A percentile compares a stretch with the other conserved stretches of the same genome.
Conservation (phyloP, 2,329 filamentous ascomycete species). For the Colletotrichum aenigma region DNA sequence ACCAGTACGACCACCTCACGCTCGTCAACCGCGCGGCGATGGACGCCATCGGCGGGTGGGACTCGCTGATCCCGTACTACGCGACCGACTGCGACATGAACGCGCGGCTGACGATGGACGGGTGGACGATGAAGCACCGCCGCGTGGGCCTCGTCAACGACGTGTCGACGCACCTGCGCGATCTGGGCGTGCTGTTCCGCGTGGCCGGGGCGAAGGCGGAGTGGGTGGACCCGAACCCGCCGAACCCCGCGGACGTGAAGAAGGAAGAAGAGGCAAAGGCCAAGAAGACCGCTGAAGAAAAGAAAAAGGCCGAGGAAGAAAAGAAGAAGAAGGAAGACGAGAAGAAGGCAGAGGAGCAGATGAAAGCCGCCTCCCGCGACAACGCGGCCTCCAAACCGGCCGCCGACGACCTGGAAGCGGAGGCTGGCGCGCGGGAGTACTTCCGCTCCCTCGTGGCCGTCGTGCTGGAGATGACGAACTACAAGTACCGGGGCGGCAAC, state of each 20-base stretch:
- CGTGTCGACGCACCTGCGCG: constrained; percentile 47
- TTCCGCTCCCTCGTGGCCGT: constrained; percentile 28
- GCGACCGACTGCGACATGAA: constrained; percentile 63
- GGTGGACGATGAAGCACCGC: constrained; percentile 43
- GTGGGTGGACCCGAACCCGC: constrained; percentile 42
- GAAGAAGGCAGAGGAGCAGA: neutral
- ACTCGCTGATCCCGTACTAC: constrained; percentile 63
- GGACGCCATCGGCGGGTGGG: constrained; percentile 58
- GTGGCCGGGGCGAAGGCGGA: constrained; percentile 38
- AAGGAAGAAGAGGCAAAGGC: neutral
- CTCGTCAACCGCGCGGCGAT: constrained; percentile 59
- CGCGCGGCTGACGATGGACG: constrained; percentile 48
- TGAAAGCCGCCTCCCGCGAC: neutral
- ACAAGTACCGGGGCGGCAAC: constrained; percentile 42
- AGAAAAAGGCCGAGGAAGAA: neutral
- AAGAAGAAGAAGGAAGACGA: neutral
- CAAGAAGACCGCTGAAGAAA: neutral
- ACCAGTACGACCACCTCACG: constrained; percentile 62
- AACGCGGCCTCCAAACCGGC: neutral
- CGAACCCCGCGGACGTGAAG: neutral
- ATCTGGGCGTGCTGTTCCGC: constrained; percentile 50
- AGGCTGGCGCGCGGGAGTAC: constrained; percentile 7
- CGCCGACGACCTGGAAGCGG: neutral
- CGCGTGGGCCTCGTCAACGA: constrained; percentile 49
- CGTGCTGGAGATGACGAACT: constrained; percentile 39